These are phyloP conservation scores for Aspergillus bridgeri DNA, from an alignment of 495 filamentous ascomycete genomes.

Conservation along the genomic window DNA sequence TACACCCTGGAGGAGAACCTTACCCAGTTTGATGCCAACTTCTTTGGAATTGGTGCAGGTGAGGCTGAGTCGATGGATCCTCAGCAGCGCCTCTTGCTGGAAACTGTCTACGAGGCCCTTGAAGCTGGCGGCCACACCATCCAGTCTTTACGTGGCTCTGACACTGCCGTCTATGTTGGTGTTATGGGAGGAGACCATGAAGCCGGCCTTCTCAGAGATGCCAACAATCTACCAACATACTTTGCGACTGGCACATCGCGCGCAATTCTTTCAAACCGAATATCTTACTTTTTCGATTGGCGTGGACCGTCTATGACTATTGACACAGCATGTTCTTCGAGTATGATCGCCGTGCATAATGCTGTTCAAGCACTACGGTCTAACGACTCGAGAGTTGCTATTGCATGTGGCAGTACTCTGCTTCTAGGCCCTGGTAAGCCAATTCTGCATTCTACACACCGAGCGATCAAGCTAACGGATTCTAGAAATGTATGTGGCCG, in stretches of 20 bases:
- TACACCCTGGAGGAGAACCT: constrained; percentile 51
- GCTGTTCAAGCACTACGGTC: constrained; percentile 27
- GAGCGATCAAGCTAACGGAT: background rate
- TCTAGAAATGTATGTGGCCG: no score
- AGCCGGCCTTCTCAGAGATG: constrained; percentile 38
- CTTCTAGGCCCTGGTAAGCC: constrained; percentile 24
- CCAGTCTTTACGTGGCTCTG: constrained; percentile 38
- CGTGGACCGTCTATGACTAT: constrained; percentile 32
- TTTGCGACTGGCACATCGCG: constrained; percentile 45
- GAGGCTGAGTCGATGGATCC: constrained; percentile 48
- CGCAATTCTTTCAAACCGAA: constrained; percentile 34
- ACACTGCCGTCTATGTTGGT: constrained; percentile 48
- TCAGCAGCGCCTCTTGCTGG: constrained; percentile 45
- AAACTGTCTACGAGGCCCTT: constrained; percentile 44
- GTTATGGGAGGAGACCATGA: constrained; percentile 43
- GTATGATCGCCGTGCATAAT: constrained; percentile 32
- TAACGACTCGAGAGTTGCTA: constrained; percentile 25
- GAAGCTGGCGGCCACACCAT: constrained; percentile 46
- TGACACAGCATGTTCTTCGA: constrained; percentile 39
- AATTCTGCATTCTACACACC: background rate
- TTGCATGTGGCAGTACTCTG: constrained; percentile 27
- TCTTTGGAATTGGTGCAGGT: constrained; percentile 45
- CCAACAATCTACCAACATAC: constrained; percentile 41
- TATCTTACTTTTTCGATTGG: constrained; percentile 36
- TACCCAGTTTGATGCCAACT: constrained; percentile 53